Percentiles rank a stretch among this genome's conserved stretches.
Evolutionary conservation across 495 filamentous ascomycete species (phyloP).

Genomic region (Trichoderma erinaceum): DNA sequence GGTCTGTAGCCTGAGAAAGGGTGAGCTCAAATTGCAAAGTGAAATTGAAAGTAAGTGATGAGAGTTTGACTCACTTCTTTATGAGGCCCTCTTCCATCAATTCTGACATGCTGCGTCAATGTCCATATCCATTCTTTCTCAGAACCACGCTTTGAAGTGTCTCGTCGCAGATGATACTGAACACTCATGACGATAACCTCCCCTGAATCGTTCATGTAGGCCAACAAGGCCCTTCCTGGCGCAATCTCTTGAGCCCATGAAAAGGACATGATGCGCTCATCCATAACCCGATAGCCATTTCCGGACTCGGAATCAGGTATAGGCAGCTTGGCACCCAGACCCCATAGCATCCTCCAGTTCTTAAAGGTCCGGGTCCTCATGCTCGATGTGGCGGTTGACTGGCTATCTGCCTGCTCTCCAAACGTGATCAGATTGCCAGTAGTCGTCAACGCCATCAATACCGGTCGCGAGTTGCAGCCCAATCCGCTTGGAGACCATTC

Average conservation of each 20-base stretch:
- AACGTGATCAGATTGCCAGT: constrained; percentile 38
- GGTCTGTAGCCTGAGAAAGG: constrained; percentile 18
- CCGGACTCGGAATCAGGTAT: constrained; percentile 33
- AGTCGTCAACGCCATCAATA: constrained; percentile 37
- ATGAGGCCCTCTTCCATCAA: constrained; percentile 40
- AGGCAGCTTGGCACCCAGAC: constrained; percentile 40
- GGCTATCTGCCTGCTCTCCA: constrained; percentile 31
- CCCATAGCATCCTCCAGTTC: constrained; percentile 37
- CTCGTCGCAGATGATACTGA: constrained; percentile 24
- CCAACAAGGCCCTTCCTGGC: constrained; percentile 32
- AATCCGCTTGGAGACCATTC: constrained; percentile 42
- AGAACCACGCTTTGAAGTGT: neutral
- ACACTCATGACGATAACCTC: constrained; percentile 41
- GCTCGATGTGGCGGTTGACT: constrained; percentile 22
- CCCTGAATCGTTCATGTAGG: constrained; percentile 36
- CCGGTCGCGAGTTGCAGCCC: constrained; percentile 37
- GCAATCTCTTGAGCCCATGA: constrained; percentile 40
- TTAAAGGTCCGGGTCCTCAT: constrained; percentile 25
- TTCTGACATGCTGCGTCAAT: constrained; percentile 37
- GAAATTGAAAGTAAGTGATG: constrained; percentile 24
- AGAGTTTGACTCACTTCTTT: neutral
- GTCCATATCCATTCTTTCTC: constrained; percentile 28
- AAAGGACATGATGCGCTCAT: constrained; percentile 38
- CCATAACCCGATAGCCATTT: constrained; percentile 16
- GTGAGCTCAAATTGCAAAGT: constrained; percentile 16